These are phyloP conservation scores for Scutellaria galericulata DNA, from an alignment of 257 asterid genomes.

Conservation along the genomic window DNA sequence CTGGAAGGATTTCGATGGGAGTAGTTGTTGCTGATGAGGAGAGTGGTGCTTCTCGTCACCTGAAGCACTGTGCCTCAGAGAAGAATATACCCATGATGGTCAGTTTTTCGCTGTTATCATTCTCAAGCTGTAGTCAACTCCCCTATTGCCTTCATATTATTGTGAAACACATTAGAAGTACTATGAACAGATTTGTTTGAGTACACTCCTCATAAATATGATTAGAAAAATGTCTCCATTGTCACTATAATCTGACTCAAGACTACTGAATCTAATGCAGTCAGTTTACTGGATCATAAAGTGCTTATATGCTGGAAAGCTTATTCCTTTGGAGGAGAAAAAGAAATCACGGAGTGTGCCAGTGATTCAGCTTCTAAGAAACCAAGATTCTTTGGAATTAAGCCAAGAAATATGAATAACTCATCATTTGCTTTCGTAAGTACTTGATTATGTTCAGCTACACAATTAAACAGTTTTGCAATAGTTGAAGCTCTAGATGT, in stretches of 20 bases:
- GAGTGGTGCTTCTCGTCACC: constrained; percentile 66
- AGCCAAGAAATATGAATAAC: constrained; percentile 71
- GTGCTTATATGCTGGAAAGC: constrained; percentile 69
- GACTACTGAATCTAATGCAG: constrained; percentile 53
- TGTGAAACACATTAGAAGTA: not conserved
- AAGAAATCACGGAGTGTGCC: constrained; percentile 34
- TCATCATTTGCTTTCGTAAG: constrained; percentile 31
- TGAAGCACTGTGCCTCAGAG: constrained; percentile 77
- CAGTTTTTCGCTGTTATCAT: constrained; percentile 37
- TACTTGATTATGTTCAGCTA: constrained; percentile 12
- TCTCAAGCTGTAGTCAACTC: constrained; percentile 23
- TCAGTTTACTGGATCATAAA: constrained; percentile 68
- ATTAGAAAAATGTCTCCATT: not conserved
- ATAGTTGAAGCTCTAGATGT: constrained; percentile 10
- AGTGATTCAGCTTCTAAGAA: constrained; percentile 42
- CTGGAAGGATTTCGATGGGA: constrained; percentile 58
- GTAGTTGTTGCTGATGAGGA: constrained; percentile 62
- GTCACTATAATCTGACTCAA: constrained; percentile 20
- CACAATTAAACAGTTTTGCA: not conserved
- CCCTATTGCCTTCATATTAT: not conserved
- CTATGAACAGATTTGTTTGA: not conserved
- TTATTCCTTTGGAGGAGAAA: constrained; percentile 58
- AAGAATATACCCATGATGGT: constrained; percentile 63
- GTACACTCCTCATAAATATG: not conserved
- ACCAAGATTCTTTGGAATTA: constrained; percentile 43